phyloP scores from a whole-genome alignment of 148 eudicot genomes.

The Rheum nobile region DNA sequence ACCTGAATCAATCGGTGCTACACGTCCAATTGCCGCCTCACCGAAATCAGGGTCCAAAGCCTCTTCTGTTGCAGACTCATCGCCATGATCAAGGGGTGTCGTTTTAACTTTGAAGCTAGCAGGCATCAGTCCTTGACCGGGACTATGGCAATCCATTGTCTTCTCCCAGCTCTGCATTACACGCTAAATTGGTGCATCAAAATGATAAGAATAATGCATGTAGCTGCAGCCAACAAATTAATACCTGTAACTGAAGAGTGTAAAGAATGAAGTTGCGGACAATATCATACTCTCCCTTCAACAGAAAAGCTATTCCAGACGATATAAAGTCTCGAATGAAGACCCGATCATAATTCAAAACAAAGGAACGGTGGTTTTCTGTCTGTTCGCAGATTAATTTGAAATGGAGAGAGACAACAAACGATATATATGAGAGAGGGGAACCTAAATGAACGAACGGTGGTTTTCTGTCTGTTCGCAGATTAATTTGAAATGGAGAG shows the following conservation, averaged over 20 bases:
- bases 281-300: slow-evolving; percentile 45
- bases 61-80: slow-evolving; percentile 36
- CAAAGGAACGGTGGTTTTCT: neutral
- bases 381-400: neutral
- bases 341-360: slow-evolving; percentile 56
- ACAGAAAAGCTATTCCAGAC: slow-evolving; percentile 40
- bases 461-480: neutral
- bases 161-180: slow-evolving; percentile 48
- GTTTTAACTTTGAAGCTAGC: slow-evolving; percentile 50
- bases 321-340: slow-evolving; percentile 45
- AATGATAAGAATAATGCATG: neutral
- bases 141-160: slow-evolving; percentile 55
- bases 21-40: slow-evolving; percentile 56
- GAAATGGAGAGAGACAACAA: neutral
- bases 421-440: neutral
- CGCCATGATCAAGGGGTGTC: slow-evolving; percentile 30
- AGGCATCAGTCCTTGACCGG: slow-evolving; percentile 56
- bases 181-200: neutral
- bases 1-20: slow-evolving; percentile 58
- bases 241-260: slow-evolving; percentile 47
- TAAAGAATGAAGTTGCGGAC: slow-evolving; percentile 47
- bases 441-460: neutral
- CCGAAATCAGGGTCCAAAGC: slow-evolving; percentile 51
- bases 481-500: neutral
- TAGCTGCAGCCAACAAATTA: neutral